These are phyloP conservation scores for Diaporthe australafricana DNA, from an alignment of 2,329 filamentous ascomycete genomes.

Conservation along the genomic window DNA sequence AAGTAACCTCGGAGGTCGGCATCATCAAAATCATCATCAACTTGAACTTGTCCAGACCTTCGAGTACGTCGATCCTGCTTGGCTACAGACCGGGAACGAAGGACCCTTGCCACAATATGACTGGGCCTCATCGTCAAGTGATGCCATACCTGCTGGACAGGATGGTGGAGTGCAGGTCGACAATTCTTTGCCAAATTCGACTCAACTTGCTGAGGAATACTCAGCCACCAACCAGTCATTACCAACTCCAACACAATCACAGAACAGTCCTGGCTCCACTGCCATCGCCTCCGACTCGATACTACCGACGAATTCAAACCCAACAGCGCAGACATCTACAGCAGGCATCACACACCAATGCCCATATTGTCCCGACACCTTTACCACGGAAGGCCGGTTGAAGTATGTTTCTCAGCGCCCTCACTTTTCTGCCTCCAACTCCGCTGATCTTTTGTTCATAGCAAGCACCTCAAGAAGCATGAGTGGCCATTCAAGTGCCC, in stretches of 20 bases:
- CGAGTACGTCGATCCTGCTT: constrained; percentile 12
- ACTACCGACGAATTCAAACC: neutral
- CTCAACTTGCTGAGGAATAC: neutral
- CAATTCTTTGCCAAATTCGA: neutral
- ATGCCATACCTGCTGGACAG: constrained; percentile 15
- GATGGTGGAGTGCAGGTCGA: constrained; percentile 11
- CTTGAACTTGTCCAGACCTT: neutral
- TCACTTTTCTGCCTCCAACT: no score
- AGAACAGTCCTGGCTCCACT: neutral
- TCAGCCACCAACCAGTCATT: neutral
- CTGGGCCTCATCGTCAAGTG: neutral
- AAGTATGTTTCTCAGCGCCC: no score
- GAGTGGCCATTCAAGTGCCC: neutral
- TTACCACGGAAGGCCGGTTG: neutral
- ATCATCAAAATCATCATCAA: neutral
- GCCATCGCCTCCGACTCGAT: neutral
- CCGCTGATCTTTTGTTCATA: neutral
- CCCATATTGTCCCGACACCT: neutral
- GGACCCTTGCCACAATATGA: constrained; percentile 7
- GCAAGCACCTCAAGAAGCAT: constrained; percentile 1
- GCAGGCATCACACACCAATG: neutral
- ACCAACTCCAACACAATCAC: neutral
- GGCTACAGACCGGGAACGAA: constrained; percentile 13
- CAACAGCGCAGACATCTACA: neutral
- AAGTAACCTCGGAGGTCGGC: neutral